Base-by-base conservation (phyloP, 352 stramenopile species). In the Phytophthora pluvialis region DNA sequence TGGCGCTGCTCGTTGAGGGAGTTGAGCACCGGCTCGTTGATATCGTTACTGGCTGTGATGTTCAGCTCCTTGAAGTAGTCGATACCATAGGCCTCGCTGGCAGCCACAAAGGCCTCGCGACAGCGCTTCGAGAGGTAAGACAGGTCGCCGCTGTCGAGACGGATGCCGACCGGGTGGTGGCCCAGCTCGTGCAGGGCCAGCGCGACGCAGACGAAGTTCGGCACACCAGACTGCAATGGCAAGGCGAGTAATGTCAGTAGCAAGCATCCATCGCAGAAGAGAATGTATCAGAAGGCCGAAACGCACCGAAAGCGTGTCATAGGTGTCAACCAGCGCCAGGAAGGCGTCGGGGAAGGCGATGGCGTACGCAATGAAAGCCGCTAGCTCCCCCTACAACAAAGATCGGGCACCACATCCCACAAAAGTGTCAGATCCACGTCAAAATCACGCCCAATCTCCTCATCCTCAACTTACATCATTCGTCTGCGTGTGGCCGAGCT, bases 1-100 rank as follows among this genome's bases (percentile, higher is more conserved):
- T 99, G 97, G 53, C 94, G 90, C 79, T 95, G 59, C 70, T 98
- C 91, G 57, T 97, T 97, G 4, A 99, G 76, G 12, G 95, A 95
- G 62, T 98, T 91, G 7, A 99, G 76, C 7, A 98, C 90, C 0
- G 93, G 80, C 78, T 99, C 98, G 78, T 99, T 99, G 79, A 99
- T 99, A 77, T 99, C 97, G 81, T 99, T 99, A 68, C 89, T 98
- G 13, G 97, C 98, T 4, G 99, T 97, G 73, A 99, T 99, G 63
- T 79, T 94, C 38, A 93, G 64, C 21, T 75, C 72, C 54, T 88
- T 91, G 64, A 97, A 95, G 40, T 86, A 88, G n/a, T 87, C 74
- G 38, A 95, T 79, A 55, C 62, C 59, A 48, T 88, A 95, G 25
- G 61, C 68, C 45, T 91, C 77, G 0, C 73, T 75, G 11, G 74